Base-by-base conservation (phyloP, 1,284 basidiomycete species). In the Bondarzewia mesenterica region DNA sequence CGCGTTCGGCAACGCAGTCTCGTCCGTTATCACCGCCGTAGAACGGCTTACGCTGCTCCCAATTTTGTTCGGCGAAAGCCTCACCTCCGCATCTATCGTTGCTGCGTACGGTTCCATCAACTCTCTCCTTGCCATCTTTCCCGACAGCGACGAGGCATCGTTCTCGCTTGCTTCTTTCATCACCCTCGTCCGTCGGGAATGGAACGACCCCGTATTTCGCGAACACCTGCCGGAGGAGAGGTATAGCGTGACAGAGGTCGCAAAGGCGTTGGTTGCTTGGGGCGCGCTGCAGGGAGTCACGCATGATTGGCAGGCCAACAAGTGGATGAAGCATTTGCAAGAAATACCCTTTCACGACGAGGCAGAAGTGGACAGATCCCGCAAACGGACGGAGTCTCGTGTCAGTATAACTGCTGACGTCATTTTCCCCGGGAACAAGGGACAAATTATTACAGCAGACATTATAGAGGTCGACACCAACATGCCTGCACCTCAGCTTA, bases 91-190 rank as follows among this genome's bases (percentile, higher is more conserved):
- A 1, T 84, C 82, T 4, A 68, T 89, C 40, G 68, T 80, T 15
- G 85, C 84, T 2, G 86, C 84, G 0, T 77, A 85, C 48, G 77
- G 78, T 51, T 85, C 85, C 21, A 77, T 89, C 51, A 85, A 86
- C 57, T 72, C 80, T 39, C 73, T 89, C 32, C 77, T 81, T 7
- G 70, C 75, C 40, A 77, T 89, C 52, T 84, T 87, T 58, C 83
- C 85, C 1, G 82, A 82, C 7, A 80, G 78, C 57, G 82, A 78
- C 58, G 86, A 89, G 54, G 83, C 85, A 4, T 82, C 82, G 15
- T 87, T 88, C 61, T 87, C 85, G 2, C 69, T 89, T 14, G 80
- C 78, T 12, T 82, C 84, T n/a, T 88, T 89, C 63, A 78, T 88
- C 44, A 73, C 71, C 21, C 77, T 89, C 25, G 83, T 89, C 5